Evolutionary conservation across 2,329 filamentous ascomycete genomes (phyloP), one percentile per base, ranked within the genome.

Genomic region (Diaporthe sp.): DNA sequence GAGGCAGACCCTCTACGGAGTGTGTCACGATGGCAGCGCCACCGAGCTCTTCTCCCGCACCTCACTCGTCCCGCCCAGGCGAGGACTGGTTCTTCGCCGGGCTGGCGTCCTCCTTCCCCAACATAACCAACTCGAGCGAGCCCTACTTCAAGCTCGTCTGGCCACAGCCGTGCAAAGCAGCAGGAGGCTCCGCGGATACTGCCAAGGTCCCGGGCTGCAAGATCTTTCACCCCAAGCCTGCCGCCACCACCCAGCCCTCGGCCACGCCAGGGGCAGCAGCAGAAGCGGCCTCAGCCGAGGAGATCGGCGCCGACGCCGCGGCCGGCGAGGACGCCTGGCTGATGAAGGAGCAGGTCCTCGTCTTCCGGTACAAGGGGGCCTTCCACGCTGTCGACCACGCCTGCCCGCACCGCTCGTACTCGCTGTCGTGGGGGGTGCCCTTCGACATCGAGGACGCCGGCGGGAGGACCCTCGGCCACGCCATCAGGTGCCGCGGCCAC

Each of bases 361-460:
- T 76, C 51, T 76, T 76, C 67, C 75, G 61, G 68, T 76, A 76
- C 68, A 72, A 75, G 60, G 75, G 75, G n/a, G 6, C 3, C 39
- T 76, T 76, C 73, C 73, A 76, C 46, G 75, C 75, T 9, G 72
- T 76, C 17, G 75, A 76, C 67, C 72, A 76, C 68, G 75, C 73
- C 17, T 76, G 75, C 28, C 75, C 75, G 19, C 75, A 76, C 39
- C 60, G 72, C 44, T 17, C 67, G 25, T 75, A 76, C 61, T 72
- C 72, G 31, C 58, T 76, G 17, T 75, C 75, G 61, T 75, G 73
- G 73, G 73, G 39, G 28, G 51, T 58, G 22, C 72, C 75, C 13
- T 76, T 76, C 60, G 75, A 76, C 34, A 76, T 76, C 39, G 75
- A 76, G 55, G 75, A 76, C 28, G 42, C 19, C 15, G 44, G 60